Evolutionary conservation across 495 filamentous ascomycete species (phyloP), one percentile per base, ranked within the genome.

Genomic region (Neurospora sp.): DNA sequence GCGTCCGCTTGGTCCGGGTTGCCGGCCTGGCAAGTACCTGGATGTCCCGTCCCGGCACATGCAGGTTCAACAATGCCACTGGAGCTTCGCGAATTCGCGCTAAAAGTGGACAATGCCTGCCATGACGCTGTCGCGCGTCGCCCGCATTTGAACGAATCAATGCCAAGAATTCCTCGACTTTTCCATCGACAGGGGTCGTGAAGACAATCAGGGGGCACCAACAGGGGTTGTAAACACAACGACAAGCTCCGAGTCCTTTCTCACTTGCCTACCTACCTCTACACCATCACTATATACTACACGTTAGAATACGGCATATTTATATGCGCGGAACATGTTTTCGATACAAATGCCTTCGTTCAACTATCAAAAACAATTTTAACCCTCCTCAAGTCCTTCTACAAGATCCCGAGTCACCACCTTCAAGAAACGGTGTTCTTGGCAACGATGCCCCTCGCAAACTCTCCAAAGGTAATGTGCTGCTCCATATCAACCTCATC

Each of bases 381-480:
- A 66, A 35, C 54, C 14, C 27, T 35, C 23, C 27, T 35, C 23
- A 35, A 3, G 3, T 66, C 54, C 54, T 66, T 14, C 6, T 5
- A 8, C 10, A 66, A 35, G 1, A 18, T 16, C 54, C 27, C 27
- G 2, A 35, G 7, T 42, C 18, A 20, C 14, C 40, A 54, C 69
- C 9, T 23, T 79, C 73, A 80, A 23, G 77, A 82, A 18, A 86
- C 84, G 42, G 92, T 93, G 81, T 94, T 96, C 86, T 89, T 92
- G 76, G 88, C 87, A 72, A 97, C 90, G 78, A 97, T 90, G 48
- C 90, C 91, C 82, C 89, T 90, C 23, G 94, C 94, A 87, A 98
- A 97, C 77, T 92, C 89, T 39, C 91, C 96, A 86, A 98, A 98
- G 54, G 85, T 90, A 69, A 90, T 87, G 35, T 91, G 90, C 75